A percentile compares a stretch with the other conserved stretches of the same genome.
phyloP scores from a whole-genome alignment of 75 land plant species.

The Picea sitchensis region DNA sequence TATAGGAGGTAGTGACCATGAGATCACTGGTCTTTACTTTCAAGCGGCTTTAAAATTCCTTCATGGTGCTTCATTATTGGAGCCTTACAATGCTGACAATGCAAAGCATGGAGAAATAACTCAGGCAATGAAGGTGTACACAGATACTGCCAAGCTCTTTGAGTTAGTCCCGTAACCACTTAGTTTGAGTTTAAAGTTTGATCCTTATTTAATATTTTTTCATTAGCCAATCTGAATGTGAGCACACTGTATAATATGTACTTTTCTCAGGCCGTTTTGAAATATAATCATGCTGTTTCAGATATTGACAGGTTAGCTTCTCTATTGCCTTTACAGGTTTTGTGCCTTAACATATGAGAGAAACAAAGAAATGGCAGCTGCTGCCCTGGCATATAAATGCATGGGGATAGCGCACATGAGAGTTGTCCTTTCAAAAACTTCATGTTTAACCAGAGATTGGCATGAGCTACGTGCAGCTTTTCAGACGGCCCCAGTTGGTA shows the following conservation, averaged over 20 bases:
- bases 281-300: background rate
- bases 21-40: conserved; percentile 66
- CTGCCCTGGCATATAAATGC: conserved; percentile 93
- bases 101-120: conserved; percentile 41
- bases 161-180: conserved; percentile 51
- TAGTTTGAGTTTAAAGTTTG: background rate
- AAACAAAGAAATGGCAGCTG: conserved; percentile 72
- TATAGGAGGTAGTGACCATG: conserved; percentile 29
- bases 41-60: conserved; percentile 91
- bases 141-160: conserved; percentile 87
- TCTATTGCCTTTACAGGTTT: conserved; percentile 41
- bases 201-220: background rate
- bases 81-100: conserved; percentile 46
- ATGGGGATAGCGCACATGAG: conserved; percentile 86
- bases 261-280: background rate
- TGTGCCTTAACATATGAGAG: conserved; percentile 81
- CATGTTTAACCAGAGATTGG: conserved; percentile 45
- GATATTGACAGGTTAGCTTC: background rate
- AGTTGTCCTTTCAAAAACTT: conserved; percentile 52
- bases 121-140: conserved; percentile 54
- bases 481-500: conserved; percentile 47
- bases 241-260: too few species aligned
- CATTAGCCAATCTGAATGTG: background rate
- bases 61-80: conserved; percentile 73
- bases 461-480: conserved; percentile 59